Percentiles rank a stretch among this genome's conserved stretches.
phyloP scores from a whole-genome alignment of 1,284 basidiomycete genomes.

The Ceratobasidium sp. region DNA sequence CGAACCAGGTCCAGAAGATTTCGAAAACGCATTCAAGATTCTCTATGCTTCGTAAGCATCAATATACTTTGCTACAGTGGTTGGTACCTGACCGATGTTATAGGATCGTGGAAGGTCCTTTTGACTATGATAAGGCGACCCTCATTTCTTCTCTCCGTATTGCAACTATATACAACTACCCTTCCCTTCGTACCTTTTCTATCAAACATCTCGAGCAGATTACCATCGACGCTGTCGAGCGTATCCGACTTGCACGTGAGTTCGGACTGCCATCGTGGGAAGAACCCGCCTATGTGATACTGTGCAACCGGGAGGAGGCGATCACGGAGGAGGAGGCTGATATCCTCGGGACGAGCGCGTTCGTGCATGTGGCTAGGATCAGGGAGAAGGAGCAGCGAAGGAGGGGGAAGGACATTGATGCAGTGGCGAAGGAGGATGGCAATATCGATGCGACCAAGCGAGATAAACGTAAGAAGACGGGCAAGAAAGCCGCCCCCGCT shows the following conservation, averaged over 20 bases:
- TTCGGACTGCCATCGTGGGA: conserved; percentile 35
- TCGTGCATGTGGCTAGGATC: conserved; percentile 12
- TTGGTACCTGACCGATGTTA: neutral
- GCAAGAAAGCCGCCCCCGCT: too few relatives aligned
- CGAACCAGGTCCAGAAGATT: neutral
- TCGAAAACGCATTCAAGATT: conserved; percentile 27
- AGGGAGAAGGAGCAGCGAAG: conserved; percentile 18
- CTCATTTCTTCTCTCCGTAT: conserved; percentile 15
- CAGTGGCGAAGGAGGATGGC: too few relatives aligned
- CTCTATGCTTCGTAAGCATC: conserved; percentile 32
- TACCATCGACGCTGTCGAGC: conserved; percentile 17
- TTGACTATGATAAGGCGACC: neutral
- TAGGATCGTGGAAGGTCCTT: conserved; percentile 1
- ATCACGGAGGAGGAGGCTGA: conserved; percentile 36
- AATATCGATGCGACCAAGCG: too few relatives aligned
- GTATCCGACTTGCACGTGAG: conserved; percentile 37
- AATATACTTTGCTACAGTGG: too few relatives aligned
- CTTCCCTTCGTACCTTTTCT: neutral
- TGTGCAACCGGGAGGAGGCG: conserved; percentile 31
- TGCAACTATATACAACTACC: conserved; percentile 7
- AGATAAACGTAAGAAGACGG: too few relatives aligned
- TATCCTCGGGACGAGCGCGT: neutral
- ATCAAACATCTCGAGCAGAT: conserved; percentile 29
- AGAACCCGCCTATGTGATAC: conserved; percentile 32
- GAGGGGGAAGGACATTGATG: too few relatives aligned